Evolutionary conservation across 2,329 filamentous ascomycete genomes (phyloP).

Genomic region (Boeremia exigua): DNA sequence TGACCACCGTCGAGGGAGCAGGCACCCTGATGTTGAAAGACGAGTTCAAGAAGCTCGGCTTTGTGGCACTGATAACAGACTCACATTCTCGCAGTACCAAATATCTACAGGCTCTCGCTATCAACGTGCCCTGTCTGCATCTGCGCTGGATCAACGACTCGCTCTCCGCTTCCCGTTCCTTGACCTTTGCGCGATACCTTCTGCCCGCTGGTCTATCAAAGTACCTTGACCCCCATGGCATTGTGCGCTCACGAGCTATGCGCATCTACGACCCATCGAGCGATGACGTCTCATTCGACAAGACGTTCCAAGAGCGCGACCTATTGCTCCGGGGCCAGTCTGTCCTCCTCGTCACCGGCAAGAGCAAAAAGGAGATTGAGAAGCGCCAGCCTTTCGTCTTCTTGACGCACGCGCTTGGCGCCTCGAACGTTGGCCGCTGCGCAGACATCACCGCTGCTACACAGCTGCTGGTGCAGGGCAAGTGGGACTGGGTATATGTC

Average conservation of each 20-base stretch:
- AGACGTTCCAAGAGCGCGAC: conserved; percentile 53
- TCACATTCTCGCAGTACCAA: conserved; percentile 85
- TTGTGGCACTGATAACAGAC: conserved; percentile 86
- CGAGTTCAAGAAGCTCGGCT: conserved; percentile 65
- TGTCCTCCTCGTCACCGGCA: conserved; percentile 75
- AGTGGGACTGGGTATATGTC: conserved; percentile 82
- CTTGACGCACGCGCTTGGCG: conserved; percentile 78
- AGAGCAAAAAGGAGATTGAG: conserved; percentile 66
- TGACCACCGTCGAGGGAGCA: conserved; percentile 19
- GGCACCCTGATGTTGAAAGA: conserved; percentile 61
- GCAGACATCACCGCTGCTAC: conserved; percentile 70
- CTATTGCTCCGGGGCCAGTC: conserved; percentile 68
- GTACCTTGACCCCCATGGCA: conserved; percentile 70
- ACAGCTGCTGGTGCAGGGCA: conserved; percentile 60
- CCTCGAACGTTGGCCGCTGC: conserved; percentile 69
- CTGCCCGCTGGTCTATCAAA: conserved; percentile 83
- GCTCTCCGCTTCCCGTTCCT: conserved; percentile 63
- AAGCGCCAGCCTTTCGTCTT: conserved; percentile 78
- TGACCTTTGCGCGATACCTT: conserved; percentile 82
- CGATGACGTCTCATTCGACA: conserved; percentile 49
- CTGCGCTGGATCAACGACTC: conserved; percentile 82
- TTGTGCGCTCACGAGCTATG: conserved; percentile 76
- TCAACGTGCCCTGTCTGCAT: conserved; percentile 86
- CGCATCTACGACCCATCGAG: conserved; percentile 63
- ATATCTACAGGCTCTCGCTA: conserved; percentile 91